Evolutionary conservation across 148 eudicot species (phyloP).

Genomic region (Cornus florida): DNA sequence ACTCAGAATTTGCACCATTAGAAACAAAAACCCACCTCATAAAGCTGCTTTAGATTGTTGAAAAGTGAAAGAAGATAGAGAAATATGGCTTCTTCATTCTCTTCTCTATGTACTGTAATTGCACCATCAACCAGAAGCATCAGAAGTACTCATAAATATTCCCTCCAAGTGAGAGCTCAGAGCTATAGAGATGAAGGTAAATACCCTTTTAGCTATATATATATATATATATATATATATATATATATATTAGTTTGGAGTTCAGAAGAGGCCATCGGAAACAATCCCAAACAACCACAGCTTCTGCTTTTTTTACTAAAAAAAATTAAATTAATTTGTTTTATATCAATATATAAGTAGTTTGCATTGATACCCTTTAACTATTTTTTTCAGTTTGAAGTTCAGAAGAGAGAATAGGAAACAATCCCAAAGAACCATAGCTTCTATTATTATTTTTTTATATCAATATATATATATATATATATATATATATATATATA

Average conservation of each 20-base stretch:
- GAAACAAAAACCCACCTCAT: neutral
- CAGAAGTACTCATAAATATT: neutral
- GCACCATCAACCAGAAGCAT: neutral
- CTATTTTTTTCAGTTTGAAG: too few species aligned
- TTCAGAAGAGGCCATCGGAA: too few species aligned
- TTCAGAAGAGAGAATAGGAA: too few species aligned
- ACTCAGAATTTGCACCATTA: neutral
- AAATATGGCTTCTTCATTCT: conserved; percentile 7
- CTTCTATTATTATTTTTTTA: too few species aligned
- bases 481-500: neutral
- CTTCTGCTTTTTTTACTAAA: too few species aligned
- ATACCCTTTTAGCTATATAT: neutral
- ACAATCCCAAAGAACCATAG: neutral
- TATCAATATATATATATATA: too few species aligned
- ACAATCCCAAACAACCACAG: too few species aligned
- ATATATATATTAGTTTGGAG: too few species aligned
- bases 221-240: too few species aligned
- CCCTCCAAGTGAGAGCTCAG: conserved; percentile 31
- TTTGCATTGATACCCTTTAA: too few species aligned
- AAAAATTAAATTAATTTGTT: too few species aligned
- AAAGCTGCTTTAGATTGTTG: neutral
- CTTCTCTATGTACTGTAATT: neutral
- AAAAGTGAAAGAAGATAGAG: neutral
- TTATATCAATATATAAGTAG: too few species aligned
- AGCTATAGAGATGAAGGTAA: conserved; percentile 36